A percentile compares a stretch with the other conserved stretches of the same genome.
These are phyloP conservation scores for Penicillium desertorum DNA, from an alignment of 495 filamentous ascomycete species.

Conservation along the genomic window DNA sequence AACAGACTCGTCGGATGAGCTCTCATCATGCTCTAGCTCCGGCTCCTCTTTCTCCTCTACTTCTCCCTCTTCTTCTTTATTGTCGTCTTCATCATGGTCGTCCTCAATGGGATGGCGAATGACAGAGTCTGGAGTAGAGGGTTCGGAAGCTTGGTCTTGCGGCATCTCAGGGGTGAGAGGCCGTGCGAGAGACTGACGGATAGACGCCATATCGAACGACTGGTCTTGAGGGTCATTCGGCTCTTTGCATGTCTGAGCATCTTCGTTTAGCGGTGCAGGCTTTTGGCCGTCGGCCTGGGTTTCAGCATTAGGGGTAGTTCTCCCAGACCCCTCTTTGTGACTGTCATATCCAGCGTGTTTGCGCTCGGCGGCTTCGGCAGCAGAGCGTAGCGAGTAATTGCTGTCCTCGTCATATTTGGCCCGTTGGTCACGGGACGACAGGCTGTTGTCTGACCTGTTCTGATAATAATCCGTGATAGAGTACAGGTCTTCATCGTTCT, in stretches of 20 bases:
- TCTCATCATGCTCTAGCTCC: slow-evolving; percentile 20
- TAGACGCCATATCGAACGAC: slow-evolving; percentile 48
- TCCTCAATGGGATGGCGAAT: slow-evolving; percentile 69
- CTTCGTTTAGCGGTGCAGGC: slow-evolving; percentile 2
- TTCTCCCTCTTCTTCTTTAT: slow-evolving; percentile 29
- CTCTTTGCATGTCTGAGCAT: not conserved
- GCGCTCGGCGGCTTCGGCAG: slow-evolving; percentile 24
- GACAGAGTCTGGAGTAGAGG: slow-evolving; percentile 89
- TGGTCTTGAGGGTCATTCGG: slow-evolving; percentile 14
- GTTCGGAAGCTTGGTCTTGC: slow-evolving; percentile 52
- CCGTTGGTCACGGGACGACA: slow-evolving; percentile 45
- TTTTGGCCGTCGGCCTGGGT: not conserved
- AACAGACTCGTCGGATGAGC: slow-evolving; percentile 50
- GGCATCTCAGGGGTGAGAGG: slow-evolving; percentile 65
- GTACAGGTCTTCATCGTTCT: slow-evolving; percentile 64
- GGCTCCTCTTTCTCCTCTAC: slow-evolving; percentile 28
- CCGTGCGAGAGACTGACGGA: slow-evolving; percentile 53
- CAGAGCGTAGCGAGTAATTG: slow-evolving; percentile 50
- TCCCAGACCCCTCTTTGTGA: slow-evolving; percentile 22
- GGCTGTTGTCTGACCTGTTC: slow-evolving; percentile 47
- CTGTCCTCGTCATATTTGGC: slow-evolving; percentile 49
- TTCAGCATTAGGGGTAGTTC: slow-evolving; percentile 35
- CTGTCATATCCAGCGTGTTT: not conserved
- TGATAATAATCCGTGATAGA: slow-evolving; percentile 60
- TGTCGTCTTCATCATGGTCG: slow-evolving; percentile 26